Base-by-base conservation (phyloP, 371 early-diverging fungal genomes). In the Mortierella sp. region DNA sequence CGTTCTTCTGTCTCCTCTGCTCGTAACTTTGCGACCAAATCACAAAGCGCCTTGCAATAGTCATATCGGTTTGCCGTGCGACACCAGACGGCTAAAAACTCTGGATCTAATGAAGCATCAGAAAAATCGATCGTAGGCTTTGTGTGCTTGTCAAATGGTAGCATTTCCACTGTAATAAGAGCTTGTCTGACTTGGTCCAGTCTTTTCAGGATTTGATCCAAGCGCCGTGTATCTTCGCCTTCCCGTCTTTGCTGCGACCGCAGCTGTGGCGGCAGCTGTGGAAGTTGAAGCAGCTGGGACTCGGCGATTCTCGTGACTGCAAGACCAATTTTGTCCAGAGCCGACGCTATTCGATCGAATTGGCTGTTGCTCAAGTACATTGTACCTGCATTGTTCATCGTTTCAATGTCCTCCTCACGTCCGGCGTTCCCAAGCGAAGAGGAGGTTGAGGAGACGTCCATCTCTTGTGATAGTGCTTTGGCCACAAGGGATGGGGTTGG, bases 1-100 rank as follows among this genome's bases (percentile, higher is more conserved):
- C 57, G 7, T 32, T 57, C 57, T 15, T 28, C 57, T 2, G 32
- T 7, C 57, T 57, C 57, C 34, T 57, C 57, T 15, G 57, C 57
- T 32, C 15, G 0, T 10, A 57, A n/a, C 34, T 57, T 57, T 19
- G 19, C 19, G 15, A 57, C 32, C 57, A 57, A 22, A 13, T 34
- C 19, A 57, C 57, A 57, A 10, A 57, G 34, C 15, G 34, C 32
- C 57, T 5, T 57, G 13, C 17, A 13, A 17, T 57, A 57, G 17
- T 57, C 57, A 32, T 57, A 34, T 15, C 57, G 57, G 32, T 57
- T 57, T 32, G 0, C 7, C 6, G 31, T n/a, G 3, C 57, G n/a
- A 32, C 57, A 32, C 57, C 57, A 57, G 2, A 32, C 34, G 8
- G 32, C 32, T 34, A 57, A 12, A 9, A 57, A 32, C 57, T 57